Conservation (phyloP, 306 rosid species). For the Pueraria montana region DNA sequence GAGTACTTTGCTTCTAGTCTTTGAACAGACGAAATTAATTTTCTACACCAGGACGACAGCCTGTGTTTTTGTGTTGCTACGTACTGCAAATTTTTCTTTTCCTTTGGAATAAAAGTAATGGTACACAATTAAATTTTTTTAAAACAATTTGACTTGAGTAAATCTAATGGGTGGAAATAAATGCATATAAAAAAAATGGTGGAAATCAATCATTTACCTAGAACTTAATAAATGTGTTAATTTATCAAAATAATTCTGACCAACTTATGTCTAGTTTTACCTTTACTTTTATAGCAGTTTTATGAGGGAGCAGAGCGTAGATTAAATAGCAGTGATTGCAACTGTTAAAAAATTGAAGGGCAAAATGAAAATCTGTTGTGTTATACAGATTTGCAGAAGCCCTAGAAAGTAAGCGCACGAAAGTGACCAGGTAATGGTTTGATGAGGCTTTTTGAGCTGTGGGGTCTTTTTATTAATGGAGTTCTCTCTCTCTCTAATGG, state of each 20-base stretch:
- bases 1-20: not conserved
- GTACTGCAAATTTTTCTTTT: not conserved
- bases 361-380: not conserved
- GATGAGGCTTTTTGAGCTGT: not conserved
- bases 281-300: not conserved
- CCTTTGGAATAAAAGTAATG: not conserved
- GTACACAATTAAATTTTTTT: no score
- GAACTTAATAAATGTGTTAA: not conserved
- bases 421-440: not conserved
- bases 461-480: conserved; percentile 11
- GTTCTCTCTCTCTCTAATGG: not conserved
- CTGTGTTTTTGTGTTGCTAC: not conserved
- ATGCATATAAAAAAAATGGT: not conserved
- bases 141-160: not conserved
- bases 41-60: not conserved
- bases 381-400: not conserved
- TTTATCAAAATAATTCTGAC: not conserved
- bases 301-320: conserved; percentile 7
- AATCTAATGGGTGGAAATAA: not conserved
- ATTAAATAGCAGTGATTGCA: conserved; percentile 41
- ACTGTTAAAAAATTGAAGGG: not conserved
- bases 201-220: not conserved
- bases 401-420: conserved; percentile 25
- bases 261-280: not conserved
- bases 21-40: not conserved